A percentile compares a stretch with the other conserved stretches of the same genome.
Evolutionary conservation across 192 early-diverging fungal genomes (phyloP).

Genomic region (Umbelopsis sp.): DNA sequence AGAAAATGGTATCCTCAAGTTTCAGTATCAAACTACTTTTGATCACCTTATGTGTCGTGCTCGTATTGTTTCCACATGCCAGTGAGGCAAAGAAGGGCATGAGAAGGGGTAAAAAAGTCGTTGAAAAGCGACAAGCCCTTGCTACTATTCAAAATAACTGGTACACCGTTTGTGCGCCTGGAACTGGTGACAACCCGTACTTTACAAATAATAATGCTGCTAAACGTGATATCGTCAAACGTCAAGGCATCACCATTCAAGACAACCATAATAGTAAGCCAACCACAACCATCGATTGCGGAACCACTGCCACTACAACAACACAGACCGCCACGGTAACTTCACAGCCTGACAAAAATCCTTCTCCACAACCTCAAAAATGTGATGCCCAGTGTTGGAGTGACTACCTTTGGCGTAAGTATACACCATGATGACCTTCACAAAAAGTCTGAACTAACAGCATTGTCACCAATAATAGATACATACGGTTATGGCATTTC

Average conservation of each 20-base stretch:
- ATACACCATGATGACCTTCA: background rate
- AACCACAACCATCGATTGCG: constrained; percentile 4
- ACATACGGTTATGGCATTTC: constrained; percentile 43
- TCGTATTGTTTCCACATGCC: background rate
- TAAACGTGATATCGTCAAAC: background rate
- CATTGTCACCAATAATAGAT: constrained; percentile 22
- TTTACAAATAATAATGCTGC: background rate
- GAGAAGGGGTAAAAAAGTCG: background rate
- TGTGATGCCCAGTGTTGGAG: constrained; percentile 39
- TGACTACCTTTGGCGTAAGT: constrained; percentile 39
- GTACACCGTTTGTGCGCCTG: constrained; percentile 7
- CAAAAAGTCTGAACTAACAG: background rate
- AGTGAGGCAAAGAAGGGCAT: background rate
- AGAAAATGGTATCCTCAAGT: constrained; percentile 1
- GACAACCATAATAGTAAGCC: constrained; percentile 12
- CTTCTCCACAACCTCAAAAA: background rate
- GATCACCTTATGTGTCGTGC: background rate
- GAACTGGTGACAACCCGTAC: background rate
- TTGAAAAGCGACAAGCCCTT: constrained; percentile 9
- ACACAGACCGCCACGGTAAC: constrained; percentile 15
- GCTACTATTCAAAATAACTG: constrained; percentile 16
- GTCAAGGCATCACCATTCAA: background rate
- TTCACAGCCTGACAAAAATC: background rate
- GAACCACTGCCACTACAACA: constrained; percentile 15
- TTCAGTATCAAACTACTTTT: constrained; percentile 9